Evolutionary conservation across 257 asterid species (phyloP).

Genomic region (Nicotiana otophora): DNA sequence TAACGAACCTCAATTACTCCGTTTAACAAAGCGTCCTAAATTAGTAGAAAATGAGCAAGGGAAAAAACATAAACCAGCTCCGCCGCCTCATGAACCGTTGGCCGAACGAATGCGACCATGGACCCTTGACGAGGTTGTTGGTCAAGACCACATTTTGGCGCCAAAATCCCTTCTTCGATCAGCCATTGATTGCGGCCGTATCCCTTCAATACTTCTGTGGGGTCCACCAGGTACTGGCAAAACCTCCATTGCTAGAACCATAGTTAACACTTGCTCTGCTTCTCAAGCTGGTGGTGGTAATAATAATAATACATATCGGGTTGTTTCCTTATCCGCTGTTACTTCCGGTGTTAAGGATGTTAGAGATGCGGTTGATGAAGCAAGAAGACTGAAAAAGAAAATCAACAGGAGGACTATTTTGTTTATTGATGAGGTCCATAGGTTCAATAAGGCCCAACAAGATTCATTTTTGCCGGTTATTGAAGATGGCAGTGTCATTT

Average conservation of each 20-base stretch:
- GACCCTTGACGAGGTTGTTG: constrained; percentile 62
- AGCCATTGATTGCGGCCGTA: constrained; percentile 41
- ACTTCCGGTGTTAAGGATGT: constrained; percentile 84
- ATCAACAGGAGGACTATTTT: constrained; percentile 44
- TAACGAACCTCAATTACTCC: constrained; percentile 11
- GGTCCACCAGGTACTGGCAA: constrained; percentile 94
- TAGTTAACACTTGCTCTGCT: constrained; percentile 30
- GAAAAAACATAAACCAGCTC: neutral
- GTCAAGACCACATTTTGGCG: constrained; percentile 72
- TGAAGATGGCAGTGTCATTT: constrained; percentile 81
- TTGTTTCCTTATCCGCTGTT: constrained; percentile 70
- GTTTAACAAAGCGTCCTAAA: constrained; percentile 35
- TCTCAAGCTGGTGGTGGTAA: neutral
- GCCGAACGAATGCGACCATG: constrained; percentile 82
- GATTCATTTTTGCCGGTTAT: constrained; percentile 80
- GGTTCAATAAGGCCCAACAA: constrained; percentile 87
- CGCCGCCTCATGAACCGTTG: constrained; percentile 46
- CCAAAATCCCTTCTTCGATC: constrained; percentile 49
- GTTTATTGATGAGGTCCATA: constrained; percentile 84
- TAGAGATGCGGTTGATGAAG: constrained; percentile 66
- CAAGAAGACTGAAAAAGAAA: constrained; percentile 32
- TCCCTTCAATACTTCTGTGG: constrained; percentile 75
- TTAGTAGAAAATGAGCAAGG: constrained; percentile 2
- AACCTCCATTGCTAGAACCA: constrained; percentile 78
- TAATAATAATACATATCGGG: constrained; percentile 22